phyloP scores from a whole-genome alignment of 768 basidiomycete species.

The Podaxis rugospora region DNA sequence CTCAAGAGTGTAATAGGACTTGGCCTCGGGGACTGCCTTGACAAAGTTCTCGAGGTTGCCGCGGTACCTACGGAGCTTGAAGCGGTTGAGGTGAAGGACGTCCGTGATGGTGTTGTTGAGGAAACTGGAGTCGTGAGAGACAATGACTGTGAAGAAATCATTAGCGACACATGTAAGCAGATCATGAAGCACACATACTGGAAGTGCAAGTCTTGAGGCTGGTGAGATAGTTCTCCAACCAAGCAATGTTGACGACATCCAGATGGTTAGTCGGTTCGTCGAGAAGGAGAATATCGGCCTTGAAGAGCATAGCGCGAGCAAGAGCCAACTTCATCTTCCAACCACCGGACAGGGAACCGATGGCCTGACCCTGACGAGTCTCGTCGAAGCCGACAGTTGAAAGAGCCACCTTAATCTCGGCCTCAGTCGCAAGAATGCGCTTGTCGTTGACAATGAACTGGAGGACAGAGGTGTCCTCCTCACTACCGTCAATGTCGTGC shows the following conservation, averaged over 20 bases:
- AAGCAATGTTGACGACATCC: constrained; percentile 96
- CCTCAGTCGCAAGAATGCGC: constrained; percentile 66
- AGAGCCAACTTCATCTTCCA: constrained; percentile 99
- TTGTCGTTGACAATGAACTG: constrained; percentile 84
- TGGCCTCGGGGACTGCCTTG: constrained; percentile 92
- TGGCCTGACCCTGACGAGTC: constrained; percentile 79
- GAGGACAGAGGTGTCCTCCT: constrained; percentile 86
- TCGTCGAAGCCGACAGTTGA: constrained; percentile 90
- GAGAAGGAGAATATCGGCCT: constrained; percentile 93
- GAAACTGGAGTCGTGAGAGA: constrained; percentile 97
- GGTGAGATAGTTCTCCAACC: constrained; percentile 94
- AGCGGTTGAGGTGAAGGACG: constrained; percentile 95
- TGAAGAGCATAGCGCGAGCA: constrained; percentile 96
- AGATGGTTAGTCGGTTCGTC: constrained; percentile 98
- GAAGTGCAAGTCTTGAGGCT: constrained; percentile 89
- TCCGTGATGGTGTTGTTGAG: constrained; percentile 98
- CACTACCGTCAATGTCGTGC: constrained; percentile 97
- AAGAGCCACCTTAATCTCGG: constrained; percentile 77
- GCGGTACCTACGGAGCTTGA: constrained; percentile 93
- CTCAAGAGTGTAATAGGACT: constrained; percentile 95
- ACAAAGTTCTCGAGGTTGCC: constrained; percentile 96
- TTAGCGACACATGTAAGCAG: neutral
- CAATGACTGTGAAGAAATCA: constrained; percentile 61
- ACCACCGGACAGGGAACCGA: constrained; percentile 92
- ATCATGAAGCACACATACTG: constrained; percentile 41